Percentiles rank a stretch among this genome's conserved stretches.
Conservation (phyloP, 345 rosid genomes). For the Lepidium didymum region DNA sequence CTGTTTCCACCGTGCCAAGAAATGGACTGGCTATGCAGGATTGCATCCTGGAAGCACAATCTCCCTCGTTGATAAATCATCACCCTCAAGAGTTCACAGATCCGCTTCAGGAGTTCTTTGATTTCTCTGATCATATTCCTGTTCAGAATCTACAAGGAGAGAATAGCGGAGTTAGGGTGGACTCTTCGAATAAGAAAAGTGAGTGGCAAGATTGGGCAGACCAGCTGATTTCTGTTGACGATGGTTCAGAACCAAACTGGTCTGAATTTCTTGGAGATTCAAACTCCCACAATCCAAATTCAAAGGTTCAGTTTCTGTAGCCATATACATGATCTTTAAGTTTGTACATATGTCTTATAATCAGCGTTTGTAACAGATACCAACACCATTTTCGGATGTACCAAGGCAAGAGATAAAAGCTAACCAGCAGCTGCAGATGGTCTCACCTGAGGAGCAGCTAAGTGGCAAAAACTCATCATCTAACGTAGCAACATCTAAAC, state of each 20-base stretch:
- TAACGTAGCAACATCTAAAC: conserved; percentile 37
- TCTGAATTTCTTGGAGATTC: conserved; percentile 53
- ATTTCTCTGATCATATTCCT: conserved; percentile 39
- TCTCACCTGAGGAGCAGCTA: conserved; percentile 28
- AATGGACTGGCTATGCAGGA: conserved; percentile 9
- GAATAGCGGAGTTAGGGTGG: conserved; percentile 27
- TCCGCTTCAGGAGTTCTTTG: conserved; percentile 48
- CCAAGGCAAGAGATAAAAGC: conserved; percentile 33
- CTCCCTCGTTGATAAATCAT: conserved; percentile 30
- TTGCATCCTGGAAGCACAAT: conserved; percentile 32
- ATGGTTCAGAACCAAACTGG: conserved; percentile 61
- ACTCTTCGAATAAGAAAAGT: conserved; percentile 35
- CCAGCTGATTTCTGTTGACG: conserved; percentile 53
- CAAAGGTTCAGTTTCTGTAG: conserved; percentile 41
- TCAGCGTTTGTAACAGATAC: conserved; percentile 20
- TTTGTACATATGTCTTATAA: neutral
- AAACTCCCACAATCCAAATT: conserved; percentile 28
- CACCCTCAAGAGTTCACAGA: conserved; percentile 40
- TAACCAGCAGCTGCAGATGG: conserved; percentile 36
- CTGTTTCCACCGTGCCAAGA: conserved; percentile 7
- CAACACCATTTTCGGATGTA: conserved; percentile 28
- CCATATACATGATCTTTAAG: conserved; percentile 1
- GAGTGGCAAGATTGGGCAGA: conserved; percentile 74
- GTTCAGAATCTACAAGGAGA: conserved; percentile 35
- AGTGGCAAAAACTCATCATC: conserved; percentile 27